A percentile compares a stretch with the other conserved stretches of the same genome.
These are phyloP conservation scores for Termitomyces sp. DNA, from an alignment of 768 basidiomycete genomes.

Conservation along the genomic window DNA sequence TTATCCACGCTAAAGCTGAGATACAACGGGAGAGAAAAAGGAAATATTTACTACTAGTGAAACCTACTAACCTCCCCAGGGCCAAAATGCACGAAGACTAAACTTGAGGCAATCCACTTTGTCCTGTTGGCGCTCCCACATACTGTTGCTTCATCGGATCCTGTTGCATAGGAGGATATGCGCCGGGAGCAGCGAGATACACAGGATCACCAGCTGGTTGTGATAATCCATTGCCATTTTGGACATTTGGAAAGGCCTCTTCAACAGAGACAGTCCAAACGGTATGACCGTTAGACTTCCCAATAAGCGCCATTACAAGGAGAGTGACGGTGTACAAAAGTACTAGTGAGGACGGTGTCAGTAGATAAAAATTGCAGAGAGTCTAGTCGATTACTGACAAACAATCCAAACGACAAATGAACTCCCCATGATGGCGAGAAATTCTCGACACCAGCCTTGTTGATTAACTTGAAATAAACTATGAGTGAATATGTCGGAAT, in stretches of 20 bases:
- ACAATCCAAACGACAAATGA: constrained; percentile 16
- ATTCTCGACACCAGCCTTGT: constrained; percentile 14
- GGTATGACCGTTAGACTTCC: constrained; percentile 12
- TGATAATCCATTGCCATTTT: not conserved
- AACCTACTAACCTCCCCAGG: no score
- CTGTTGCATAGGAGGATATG: not conserved
- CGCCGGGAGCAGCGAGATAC: not conserved
- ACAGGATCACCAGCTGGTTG: not conserved
- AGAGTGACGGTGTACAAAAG: constrained; percentile 14
- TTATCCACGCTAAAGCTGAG: no score
- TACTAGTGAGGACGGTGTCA: constrained; percentile 7
- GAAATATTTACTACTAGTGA: no score
- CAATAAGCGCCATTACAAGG: constrained; percentile 6
- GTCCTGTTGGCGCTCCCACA: not conserved
- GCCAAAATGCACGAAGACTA: not conserved
- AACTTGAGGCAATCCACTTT: not conserved
- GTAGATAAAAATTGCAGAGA: not conserved
- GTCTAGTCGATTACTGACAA: constrained; percentile 5
- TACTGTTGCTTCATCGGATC: constrained; percentile 1
- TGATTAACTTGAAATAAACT: not conserved
- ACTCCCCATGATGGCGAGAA: constrained; percentile 12
- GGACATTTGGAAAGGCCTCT: constrained; percentile 4
- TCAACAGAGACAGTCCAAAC: constrained; percentile 12
- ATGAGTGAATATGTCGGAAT: not conserved
- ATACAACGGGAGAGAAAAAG: no score